Percentiles rank a stretch among this genome's conserved stretches.
These are phyloP conservation scores for Grosmannia penicillata DNA, from an alignment of 2,329 filamentous ascomycete genomes.

Conservation along the genomic window DNA sequence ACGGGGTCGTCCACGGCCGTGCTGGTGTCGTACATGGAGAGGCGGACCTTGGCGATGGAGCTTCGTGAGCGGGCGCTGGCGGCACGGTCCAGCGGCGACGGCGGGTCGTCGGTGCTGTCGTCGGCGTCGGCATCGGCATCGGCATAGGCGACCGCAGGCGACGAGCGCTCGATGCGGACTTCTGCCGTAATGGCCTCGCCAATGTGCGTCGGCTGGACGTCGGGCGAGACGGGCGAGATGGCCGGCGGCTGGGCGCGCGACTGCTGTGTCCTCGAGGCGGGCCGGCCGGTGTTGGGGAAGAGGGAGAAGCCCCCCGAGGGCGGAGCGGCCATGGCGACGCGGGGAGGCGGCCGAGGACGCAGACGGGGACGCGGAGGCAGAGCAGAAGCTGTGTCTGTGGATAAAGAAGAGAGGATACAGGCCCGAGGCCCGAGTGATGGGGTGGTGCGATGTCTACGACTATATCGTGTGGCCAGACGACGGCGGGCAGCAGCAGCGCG, in stretches of 20 bases:
- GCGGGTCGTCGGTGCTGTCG: too few relatives aligned
- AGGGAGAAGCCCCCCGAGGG: conserved; percentile 38
- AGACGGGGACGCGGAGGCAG: neutral
- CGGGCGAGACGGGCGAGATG: neutral
- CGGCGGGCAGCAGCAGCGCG: too few relatives aligned
- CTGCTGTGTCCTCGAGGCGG: conserved; percentile 27
- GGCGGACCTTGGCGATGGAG: conserved; percentile 42
- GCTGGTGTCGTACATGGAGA: conserved; percentile 15
- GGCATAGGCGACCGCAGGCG: conserved; percentile 29
- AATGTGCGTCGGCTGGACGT: neutral
- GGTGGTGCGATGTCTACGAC: too few relatives aligned
- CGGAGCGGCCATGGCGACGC: conserved; percentile 22
- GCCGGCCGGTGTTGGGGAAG: conserved; percentile 36
- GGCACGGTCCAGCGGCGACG: conserved; percentile 32
- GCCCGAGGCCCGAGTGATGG: too few relatives aligned
- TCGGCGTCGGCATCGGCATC: conserved; percentile 30
- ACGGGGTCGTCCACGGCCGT: conserved; percentile 7
- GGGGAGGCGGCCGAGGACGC: neutral
- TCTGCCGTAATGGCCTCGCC: conserved; percentile 10
- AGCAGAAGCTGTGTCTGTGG: too few relatives aligned
- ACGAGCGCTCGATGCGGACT: conserved; percentile 22
- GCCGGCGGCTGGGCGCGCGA: conserved; percentile 4
- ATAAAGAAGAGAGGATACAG: too few relatives aligned
- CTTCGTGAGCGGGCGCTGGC: conserved; percentile 35
- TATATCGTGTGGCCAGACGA: too few relatives aligned